Evolutionary conservation across 495 filamentous ascomycete species (phyloP), one percentile per base, ranked within the genome.

Genomic region (Daldinia caldariorum): DNA sequence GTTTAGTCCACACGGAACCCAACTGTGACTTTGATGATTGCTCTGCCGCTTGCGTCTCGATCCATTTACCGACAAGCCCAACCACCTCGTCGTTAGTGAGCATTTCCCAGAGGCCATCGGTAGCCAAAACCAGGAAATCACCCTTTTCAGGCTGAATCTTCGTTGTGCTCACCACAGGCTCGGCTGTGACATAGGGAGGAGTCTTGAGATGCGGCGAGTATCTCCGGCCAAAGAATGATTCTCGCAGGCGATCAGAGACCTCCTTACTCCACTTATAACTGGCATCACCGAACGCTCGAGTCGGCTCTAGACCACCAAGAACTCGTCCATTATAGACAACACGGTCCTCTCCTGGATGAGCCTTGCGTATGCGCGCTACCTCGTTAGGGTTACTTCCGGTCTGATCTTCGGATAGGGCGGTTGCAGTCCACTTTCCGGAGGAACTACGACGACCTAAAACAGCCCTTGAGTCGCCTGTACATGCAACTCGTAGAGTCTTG

Each of bases 21-120:
- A 82, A 66, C 65, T 83, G 80, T 55, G 78, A 77, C 16, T 70
- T 76, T 6, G 74, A 61, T 4, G 63, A 67, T 10, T 67, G 72
- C 38, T 80, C 78, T 14, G 80, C 75, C 53, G 84, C 79, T 71
- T 94, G 91, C 50, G 88, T 85, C 74, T 99, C 94, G 39, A 99
- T 85, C 96, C 96, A 99, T 77, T 94, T 91, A 3, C 94, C 96
- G 12, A 99, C 96, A 6, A 99, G 85, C 0, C 96, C 96, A 53
- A 99, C 90, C 1, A 97, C 96, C 81, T 99, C 96, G 76, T 99
- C 96, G 75, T 97, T 99, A 56, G 92, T 97, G 56, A 99, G 83
- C 94, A 98, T 98, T 81, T 99, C 96, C 95, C 96, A 99, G 12
- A 99, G 84, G 2, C 96, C 96, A 75, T 99, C 96, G 0, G 96